Percentiles rank a stretch among this genome's conserved stretches.
These are phyloP conservation scores for Fusarium sublunatum DNA, from an alignment of 2,329 filamentous ascomycete genomes.

Conservation along the genomic window DNA sequence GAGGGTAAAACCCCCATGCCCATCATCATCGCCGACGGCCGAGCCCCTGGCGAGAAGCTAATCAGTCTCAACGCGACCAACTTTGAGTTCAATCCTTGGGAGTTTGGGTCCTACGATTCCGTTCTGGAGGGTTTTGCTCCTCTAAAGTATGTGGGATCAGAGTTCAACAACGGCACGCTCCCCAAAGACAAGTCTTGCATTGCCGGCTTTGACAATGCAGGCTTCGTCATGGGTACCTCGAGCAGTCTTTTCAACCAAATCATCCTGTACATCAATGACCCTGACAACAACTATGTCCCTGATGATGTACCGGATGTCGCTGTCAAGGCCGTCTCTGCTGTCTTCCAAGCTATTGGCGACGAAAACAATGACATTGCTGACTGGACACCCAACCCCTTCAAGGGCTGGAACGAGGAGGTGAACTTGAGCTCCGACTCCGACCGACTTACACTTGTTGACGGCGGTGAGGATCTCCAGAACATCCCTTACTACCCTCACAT, in stretches of 20 bases:
- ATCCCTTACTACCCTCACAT: conserved; percentile 77
- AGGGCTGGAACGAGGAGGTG: conserved; percentile 62
- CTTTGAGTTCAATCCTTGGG: conserved; percentile 74
- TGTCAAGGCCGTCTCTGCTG: conserved; percentile 57
- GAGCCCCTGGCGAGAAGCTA: conserved; percentile 57
- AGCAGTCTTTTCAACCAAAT: conserved; percentile 81
- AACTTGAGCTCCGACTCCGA: conserved; percentile 57
- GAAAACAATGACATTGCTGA: conserved; percentile 80
- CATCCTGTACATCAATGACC: conserved; percentile 73
- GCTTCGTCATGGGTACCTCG: conserved; percentile 85
- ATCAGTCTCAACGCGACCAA: conserved; percentile 67
- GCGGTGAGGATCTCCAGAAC: conserved; percentile 83
- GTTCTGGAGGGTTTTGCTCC: conserved; percentile 70
- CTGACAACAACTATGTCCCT: conserved; percentile 58
- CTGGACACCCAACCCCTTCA: conserved; percentile 70
- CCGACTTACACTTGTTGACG: conserved; percentile 79
- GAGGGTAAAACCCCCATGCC: conserved; percentile 60
- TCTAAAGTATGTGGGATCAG: conserved; percentile 69
- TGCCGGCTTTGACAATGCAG: conserved; percentile 80
- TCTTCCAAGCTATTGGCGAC: conserved; percentile 67
- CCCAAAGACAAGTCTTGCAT: conserved; percentile 60
- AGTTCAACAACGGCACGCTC: conserved; percentile 63
- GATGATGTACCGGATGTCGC: conserved; percentile 60
- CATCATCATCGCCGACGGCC: conserved; percentile 61
- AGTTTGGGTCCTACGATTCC: conserved; percentile 73